Percentiles rank a stretch among this genome's conserved stretches.
phyloP scores from a whole-genome alignment of 2,329 filamentous ascomycete genomes.

The Venturia pyrina region DNA sequence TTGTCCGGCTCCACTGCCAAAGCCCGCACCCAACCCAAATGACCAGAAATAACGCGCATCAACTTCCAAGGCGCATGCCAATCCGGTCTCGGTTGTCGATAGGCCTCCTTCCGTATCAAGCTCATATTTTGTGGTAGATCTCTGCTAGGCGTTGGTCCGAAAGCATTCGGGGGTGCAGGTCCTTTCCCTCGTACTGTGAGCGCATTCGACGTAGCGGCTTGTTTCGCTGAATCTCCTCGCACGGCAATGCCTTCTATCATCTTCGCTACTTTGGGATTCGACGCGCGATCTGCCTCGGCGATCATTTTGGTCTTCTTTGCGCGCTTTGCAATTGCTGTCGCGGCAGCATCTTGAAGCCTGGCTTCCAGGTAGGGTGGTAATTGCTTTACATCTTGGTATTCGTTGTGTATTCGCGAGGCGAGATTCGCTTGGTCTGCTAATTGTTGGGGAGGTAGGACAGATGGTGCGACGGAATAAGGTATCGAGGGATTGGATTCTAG shows the following conservation, averaged over 20 bases:
- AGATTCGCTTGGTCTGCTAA: slow-evolving; percentile 38
- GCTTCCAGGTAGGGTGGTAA: slow-evolving; percentile 69
- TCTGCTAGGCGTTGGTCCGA: slow-evolving; percentile 41
- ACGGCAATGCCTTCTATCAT: slow-evolving; percentile 56
- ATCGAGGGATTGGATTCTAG: slow-evolving; percentile 31
- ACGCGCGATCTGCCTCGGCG: slow-evolving; percentile 36
- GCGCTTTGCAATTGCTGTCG: slow-evolving; percentile 48
- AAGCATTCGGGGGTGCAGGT: slow-evolving; percentile 43
- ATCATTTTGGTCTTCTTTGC: slow-evolving; percentile 47
- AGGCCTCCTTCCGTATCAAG: slow-evolving; percentile 52
- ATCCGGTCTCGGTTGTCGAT: slow-evolving; percentile 66
- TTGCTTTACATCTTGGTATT: slow-evolving; percentile 70
- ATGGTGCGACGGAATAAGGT: slow-evolving; percentile 31
- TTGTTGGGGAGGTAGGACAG: slow-evolving; percentile 34
- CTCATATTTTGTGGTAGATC: slow-evolving; percentile 42
- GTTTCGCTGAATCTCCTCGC: slow-evolving; percentile 31
- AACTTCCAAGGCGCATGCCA: slow-evolving; percentile 99
- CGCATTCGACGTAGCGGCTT: slow-evolving; percentile 43
- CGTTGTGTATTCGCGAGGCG: slow-evolving; percentile 51
- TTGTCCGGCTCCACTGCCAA: slow-evolving; percentile 92
- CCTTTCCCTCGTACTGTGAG: slow-evolving; percentile 43
- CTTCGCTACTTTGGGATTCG: slow-evolving; percentile 49
- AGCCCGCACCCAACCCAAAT: slow-evolving; percentile 86
- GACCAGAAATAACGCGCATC: slow-evolving; percentile 93
- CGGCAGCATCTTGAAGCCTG: slow-evolving; percentile 58